These are phyloP conservation scores for rapeseed (Brassica napus) DNA, from an alignment of 345 rosid genomes.

Conservation along the genomic window DNA sequence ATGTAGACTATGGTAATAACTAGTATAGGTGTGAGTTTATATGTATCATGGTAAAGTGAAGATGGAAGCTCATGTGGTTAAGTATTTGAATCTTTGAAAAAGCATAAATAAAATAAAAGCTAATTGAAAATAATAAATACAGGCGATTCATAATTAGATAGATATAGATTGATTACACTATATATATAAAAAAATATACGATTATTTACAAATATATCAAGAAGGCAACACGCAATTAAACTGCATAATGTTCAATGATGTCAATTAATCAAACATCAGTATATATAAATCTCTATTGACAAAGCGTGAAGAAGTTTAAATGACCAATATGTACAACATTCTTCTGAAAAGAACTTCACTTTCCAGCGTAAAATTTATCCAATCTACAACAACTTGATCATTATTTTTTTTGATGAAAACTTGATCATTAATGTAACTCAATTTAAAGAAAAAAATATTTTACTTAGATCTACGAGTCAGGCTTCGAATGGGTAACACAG, in stretches of 20 bases:
- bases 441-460: too few species aligned
- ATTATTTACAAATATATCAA: background rate
- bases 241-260: background rate
- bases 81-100: background rate
- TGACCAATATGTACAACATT: background rate
- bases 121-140: background rate
- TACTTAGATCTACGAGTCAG: too few species aligned
- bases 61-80: background rate
- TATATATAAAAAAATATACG: background rate
- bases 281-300: background rate
- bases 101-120: too few species aligned
- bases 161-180: background rate
- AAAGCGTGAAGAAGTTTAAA: background rate
- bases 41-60: background rate
- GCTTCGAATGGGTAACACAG: too few species aligned
- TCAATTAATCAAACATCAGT: background rate
- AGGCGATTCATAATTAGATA: background rate
- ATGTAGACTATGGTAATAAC: background rate
- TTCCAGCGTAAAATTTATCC: too few species aligned
- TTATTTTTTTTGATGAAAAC: too few species aligned
- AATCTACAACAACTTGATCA: too few species aligned
- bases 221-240: background rate
- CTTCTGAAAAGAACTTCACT: background rate
- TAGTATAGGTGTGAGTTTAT: background rate
- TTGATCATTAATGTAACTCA: too few species aligned